Base-by-base conservation (phyloP, 73 alveolate species). In the Halteria grandinella region DNA sequence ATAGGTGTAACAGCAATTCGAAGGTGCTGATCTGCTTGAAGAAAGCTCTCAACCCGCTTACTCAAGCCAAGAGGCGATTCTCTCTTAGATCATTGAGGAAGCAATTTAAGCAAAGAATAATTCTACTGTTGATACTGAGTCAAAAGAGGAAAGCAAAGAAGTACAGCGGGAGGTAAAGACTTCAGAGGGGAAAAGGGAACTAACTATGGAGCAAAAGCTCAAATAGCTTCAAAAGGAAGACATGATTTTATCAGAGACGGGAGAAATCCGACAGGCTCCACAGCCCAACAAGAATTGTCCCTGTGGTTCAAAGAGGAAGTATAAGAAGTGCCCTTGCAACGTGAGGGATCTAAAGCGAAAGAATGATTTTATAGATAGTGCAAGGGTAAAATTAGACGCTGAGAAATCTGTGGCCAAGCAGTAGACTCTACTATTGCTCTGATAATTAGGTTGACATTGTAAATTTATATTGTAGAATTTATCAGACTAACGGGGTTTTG, bases 261-360 rank as follows among this genome's bases (percentile, higher is more conserved):
- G 79, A 0, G 52, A 32, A 25, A 44, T 75, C 36, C 23, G 29
- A 1, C 20, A 29, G 23, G 43, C 70, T 39, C 83, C 83, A 0
- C 23, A 27, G 21, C 47, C 39, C 32, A 79, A 79, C 39, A 79
- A 79, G 71, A 79, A 79, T 14, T 79, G 90, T 31, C 53, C 36
- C 25, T 79, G 90, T 29, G 48, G 43, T 20, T 79, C 90, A 24
- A 69, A 52, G 58, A 50, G 36, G 31, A 66, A 69, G 43, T 79
- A 79, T 32, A 66, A 66, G 29, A 45, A 41, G 0, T 79, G 90
- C 27, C n/a, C n/a, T n/a, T 79, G 90, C 50, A 45, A 20, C 41
- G 8, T 31, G 1, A 24, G 20, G 18, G 89, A 77, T 33, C 10
- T 18, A 31, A 11, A 43, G 0, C 53, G 69, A 27, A 57, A 55